These are phyloP conservation scores for Ligustrum vulgare DNA, from an alignment of 257 asterid genomes.

Conservation along the genomic window DNA sequence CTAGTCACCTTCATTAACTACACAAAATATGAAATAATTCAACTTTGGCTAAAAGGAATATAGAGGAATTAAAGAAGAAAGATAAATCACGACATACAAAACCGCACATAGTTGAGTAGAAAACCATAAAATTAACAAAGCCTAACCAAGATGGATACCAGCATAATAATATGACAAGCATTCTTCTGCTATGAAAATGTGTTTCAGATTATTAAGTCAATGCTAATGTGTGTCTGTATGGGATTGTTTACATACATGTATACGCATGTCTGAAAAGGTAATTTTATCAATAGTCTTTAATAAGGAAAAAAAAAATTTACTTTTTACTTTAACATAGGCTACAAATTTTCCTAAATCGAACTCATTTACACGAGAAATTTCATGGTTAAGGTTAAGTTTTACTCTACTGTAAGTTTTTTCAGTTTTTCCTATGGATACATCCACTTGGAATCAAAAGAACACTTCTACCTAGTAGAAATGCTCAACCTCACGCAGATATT, in stretches of 20 bases:
- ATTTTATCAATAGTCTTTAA: not conserved
- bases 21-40: constrained; percentile 5
- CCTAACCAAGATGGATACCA: not conserved
- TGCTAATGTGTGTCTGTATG: not conserved
- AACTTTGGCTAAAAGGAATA: constrained; percentile 2
- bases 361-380: not conserved
- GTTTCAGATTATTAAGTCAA: not conserved
- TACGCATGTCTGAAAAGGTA: not conserved
- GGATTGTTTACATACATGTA: not conserved
- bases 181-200: not conserved
- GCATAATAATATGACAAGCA: not conserved
- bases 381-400: not conserved
- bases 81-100: not conserved
- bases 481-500: not conserved
- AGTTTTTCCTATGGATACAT: not conserved
- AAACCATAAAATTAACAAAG: not conserved
- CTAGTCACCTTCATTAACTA: constrained; percentile 15
- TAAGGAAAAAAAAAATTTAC: not conserved
- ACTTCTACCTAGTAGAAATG: not conserved
- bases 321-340: not conserved
- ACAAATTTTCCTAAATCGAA: not conserved
- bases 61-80: constrained; percentile 15
- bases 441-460: not conserved
- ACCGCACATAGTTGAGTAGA: not conserved
- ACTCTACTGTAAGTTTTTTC: not conserved